These are phyloP conservation scores for Leccinum subgranulosum DNA, from an alignment of 768 basidiomycete genomes.

Conservation along the genomic window DNA sequence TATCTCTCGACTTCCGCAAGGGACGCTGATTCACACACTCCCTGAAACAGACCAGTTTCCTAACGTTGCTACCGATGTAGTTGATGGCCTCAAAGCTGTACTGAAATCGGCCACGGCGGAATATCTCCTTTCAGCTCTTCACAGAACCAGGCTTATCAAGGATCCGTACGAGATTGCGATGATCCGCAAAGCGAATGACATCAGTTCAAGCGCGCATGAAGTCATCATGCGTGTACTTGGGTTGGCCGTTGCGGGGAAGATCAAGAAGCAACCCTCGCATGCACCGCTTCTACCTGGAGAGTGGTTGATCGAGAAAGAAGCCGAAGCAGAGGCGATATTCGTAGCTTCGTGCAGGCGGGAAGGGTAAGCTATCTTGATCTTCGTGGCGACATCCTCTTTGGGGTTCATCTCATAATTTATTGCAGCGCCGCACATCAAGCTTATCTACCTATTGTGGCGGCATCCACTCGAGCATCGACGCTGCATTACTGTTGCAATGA, in stretches of 20 bases:
- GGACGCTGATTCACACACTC: constrained; percentile 63
- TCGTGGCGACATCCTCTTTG: not conserved
- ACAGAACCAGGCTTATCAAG: constrained; percentile 77
- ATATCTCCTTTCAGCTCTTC: constrained; percentile 76
- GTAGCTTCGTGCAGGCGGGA: constrained; percentile 85
- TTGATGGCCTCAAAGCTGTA: constrained; percentile 7
- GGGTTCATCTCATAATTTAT: not conserved
- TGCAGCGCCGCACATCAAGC: constrained; percentile 79
- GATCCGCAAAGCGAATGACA: constrained; percentile 78
- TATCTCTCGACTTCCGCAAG: constrained; percentile 46
- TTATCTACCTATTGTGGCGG: constrained; percentile 91
- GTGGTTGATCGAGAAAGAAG: constrained; percentile 90
- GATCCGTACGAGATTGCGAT: constrained; percentile 66
- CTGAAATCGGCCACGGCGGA: constrained; percentile 14
- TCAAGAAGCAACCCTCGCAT: constrained; percentile 39
- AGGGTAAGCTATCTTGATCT: constrained; percentile 53
- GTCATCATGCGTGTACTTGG: constrained; percentile 90
- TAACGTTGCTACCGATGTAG: not conserved
- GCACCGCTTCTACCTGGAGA: constrained; percentile 65
- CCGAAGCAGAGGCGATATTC: constrained; percentile 92
- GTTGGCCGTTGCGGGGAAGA: constrained; percentile 56
- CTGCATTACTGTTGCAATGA: constrained; percentile 96
- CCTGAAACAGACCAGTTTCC: constrained; percentile 37
- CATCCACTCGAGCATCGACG: constrained; percentile 81
- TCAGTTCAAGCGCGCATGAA: constrained; percentile 89